Evolutionary conservation across 106 monocot genomes (phyloP), one percentile per base, ranked within the genome.

Genomic region (Apostasia shenzhenica): DNA sequence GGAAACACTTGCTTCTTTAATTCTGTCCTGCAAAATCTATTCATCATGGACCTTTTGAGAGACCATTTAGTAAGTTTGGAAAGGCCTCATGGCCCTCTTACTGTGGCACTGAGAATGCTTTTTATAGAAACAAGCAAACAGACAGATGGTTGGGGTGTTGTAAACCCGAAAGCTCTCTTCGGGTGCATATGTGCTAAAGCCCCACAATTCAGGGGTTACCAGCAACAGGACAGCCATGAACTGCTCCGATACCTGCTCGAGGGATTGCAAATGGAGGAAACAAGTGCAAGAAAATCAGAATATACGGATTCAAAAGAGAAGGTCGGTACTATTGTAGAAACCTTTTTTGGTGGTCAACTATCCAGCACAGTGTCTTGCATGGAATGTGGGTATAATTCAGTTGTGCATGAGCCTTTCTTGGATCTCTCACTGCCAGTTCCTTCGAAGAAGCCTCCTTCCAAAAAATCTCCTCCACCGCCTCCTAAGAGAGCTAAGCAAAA

Each of bases 221-320:
- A 89, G 45, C 86, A 92, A 48, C 95, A 97, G 55, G 95, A 97
- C 63, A 92, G 95, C 77, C 92, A 97, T 53, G 95, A 97, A 72
- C 72, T 92, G 72, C 88, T 97, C 9, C 76, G 80, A 0, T 89
- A 63, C 68, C 71, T 97, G 69, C 91, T 92, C 47, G 86, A 89
- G 78, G 84, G 84, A 4, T 75, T 97, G 66, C 53, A 71, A 49
- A 56, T 59, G 3, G 95, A 97, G 64, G 89, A 97, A 39, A 72
- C 44, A 4, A 85, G 46, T 68, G 63, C 72, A 37, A 74, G 72
- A 59, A 94, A 90, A 8, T 8, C 49, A 1, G 55, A 57, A 26
- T 57, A 69, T 41, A 73, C 49, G 62, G 60, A 70, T 59, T 63
- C 74, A 40, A 65, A 74, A 38, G 74, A 54, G n/a, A 71, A 69